These are phyloP conservation scores for Asterophora parasitica DNA, from an alignment of 768 basidiomycete genomes.

Conservation along the genomic window DNA sequence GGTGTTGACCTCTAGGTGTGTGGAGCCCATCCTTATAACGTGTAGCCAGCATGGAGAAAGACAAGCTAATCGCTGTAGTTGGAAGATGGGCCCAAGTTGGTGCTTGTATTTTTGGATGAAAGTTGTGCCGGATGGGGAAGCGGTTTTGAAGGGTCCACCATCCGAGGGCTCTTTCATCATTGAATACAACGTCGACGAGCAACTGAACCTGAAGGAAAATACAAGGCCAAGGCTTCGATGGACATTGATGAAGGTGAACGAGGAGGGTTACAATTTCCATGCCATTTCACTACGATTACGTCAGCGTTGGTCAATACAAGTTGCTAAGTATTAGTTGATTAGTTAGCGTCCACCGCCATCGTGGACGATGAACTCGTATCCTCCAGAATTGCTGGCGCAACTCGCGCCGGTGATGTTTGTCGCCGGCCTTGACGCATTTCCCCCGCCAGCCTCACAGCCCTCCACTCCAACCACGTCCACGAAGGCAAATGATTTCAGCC, in stretches of 20 bases:
- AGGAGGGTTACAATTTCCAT: too few relatives aligned
- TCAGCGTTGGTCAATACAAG: too few relatives aligned
- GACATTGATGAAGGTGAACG: too few relatives aligned
- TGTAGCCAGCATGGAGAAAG: too few relatives aligned
- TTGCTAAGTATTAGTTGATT: too few relatives aligned
- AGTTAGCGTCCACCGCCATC: not conserved
- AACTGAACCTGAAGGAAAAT: not conserved
- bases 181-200: not conserved
- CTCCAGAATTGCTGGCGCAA: conserved; percentile 83
- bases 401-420: conserved; percentile 93
- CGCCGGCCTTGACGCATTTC: conserved; percentile 63
- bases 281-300: too few relatives aligned
- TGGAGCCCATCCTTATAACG: conserved; percentile 2
- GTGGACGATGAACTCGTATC: conserved; percentile 83
- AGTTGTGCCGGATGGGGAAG: not conserved
- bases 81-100: not conserved
- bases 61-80: conserved; percentile 3
- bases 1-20: too few relatives aligned
- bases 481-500: conserved; percentile 53
- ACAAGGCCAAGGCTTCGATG: not conserved
- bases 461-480: conserved; percentile 15
- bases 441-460: conserved; percentile 21
- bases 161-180: too few relatives aligned
- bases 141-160: not conserved
- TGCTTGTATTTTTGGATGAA: too few relatives aligned